A percentile compares a stretch with the other conserved stretches of the same genome.
These are phyloP conservation scores for Picea mariana DNA, from an alignment of 83 land plant genomes.

Conservation along the genomic window DNA sequence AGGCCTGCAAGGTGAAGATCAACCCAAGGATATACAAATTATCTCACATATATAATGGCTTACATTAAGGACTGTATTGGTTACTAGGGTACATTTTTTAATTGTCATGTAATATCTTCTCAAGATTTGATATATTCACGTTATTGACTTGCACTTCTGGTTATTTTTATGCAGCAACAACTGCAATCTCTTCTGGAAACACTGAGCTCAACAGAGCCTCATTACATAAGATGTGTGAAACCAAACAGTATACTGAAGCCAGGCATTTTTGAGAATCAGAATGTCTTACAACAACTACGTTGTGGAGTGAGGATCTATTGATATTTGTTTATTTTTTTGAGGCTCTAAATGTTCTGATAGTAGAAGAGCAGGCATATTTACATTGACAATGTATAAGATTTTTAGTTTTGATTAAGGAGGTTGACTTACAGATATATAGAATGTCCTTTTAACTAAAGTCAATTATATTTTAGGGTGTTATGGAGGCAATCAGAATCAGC, in stretches of 20 bases:
- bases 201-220: slow-evolving; percentile 89
- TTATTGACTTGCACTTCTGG: neutral
- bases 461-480: no score
- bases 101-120: no score
- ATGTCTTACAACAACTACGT: slow-evolving; percentile 87
- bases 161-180: slow-evolving; percentile 65
- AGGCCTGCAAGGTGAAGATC: no score
- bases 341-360: neutral
- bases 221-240: slow-evolving; percentile 95
- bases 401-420: no score
- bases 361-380: neutral
- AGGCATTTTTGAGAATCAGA: slow-evolving; percentile 86
- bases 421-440: no score
- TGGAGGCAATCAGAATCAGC: slow-evolving; percentile 92
- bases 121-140: neutral
- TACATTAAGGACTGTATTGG: no score
- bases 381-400: neutral
- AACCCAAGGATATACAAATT: no score
- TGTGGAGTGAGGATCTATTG: slow-evolving; percentile 80
- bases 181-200: slow-evolving; percentile 85
- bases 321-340: neutral
- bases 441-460: no score
- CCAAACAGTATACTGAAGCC: slow-evolving; percentile 92
- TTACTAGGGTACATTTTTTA: no score
- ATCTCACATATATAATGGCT: no score